A percentile compares a stretch with the other conserved stretches of the same genome.
These are phyloP conservation scores for Colletotrichum sp. DNA, from an alignment of 2,329 filamentous ascomycete species.

Conservation along the genomic window DNA sequence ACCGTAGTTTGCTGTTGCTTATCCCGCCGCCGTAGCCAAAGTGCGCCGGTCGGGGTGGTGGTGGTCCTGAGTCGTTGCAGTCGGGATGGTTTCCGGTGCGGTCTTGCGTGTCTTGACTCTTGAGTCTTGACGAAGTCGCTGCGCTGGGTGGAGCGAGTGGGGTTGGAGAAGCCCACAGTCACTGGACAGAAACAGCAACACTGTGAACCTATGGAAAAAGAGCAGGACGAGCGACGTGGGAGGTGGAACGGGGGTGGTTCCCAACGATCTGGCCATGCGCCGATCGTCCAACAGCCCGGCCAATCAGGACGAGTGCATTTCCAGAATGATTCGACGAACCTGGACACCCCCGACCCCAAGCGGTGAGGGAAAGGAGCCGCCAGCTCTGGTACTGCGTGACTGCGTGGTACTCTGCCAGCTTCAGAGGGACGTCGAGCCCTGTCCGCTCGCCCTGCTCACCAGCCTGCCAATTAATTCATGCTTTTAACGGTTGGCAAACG, in stretches of 20 bases:
- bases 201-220: background rate
- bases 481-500: background rate
- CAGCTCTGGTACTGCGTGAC: background rate
- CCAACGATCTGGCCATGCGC: slow-evolving; percentile 20
- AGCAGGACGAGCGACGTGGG: background rate
- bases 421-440: background rate
- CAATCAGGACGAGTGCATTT: slow-evolving; percentile 7
- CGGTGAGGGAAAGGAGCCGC: slow-evolving; percentile 8
- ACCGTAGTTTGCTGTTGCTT: background rate
- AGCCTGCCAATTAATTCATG: background rate
- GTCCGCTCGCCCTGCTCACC: background rate
- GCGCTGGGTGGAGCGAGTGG: background rate
- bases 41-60: background rate
- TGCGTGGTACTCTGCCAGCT: background rate
- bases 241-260: background rate
- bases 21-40: background rate
- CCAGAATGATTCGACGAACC: slow-evolving; percentile 8
- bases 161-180: background rate
- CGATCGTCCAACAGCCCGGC: background rate
- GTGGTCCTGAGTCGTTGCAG: background rate
- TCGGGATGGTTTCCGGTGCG: background rate
- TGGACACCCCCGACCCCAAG: slow-evolving; percentile 6
- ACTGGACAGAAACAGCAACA: background rate
- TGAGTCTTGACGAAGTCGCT: background rate
- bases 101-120: background rate